These are phyloP conservation scores for Biscutella laevigata DNA, from an alignment of 441 rosid species.

Conservation along the genomic window DNA sequence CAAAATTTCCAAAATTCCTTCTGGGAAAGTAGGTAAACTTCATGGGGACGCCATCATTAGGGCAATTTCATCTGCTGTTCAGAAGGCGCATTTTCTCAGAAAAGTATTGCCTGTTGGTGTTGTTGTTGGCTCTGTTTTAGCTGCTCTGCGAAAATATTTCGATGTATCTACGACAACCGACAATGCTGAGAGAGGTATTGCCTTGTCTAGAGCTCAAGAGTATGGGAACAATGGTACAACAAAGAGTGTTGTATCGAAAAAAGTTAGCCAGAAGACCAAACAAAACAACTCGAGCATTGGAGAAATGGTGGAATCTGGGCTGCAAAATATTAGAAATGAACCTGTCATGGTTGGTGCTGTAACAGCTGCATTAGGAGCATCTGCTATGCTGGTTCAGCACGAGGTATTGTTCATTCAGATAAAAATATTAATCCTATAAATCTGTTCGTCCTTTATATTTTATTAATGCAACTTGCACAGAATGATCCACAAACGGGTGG, in stretches of 20 bases:
- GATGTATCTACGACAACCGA: constrained; percentile 40
- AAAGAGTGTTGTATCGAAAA: constrained; percentile 13
- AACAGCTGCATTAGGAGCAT: constrained; percentile 91
- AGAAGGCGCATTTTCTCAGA: constrained; percentile 55
- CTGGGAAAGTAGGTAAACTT: constrained; percentile 50
- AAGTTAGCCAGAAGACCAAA: constrained; percentile 25
- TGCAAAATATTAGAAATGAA: constrained; percentile 32
- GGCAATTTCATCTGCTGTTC: constrained; percentile 71
- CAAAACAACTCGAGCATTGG: constrained; percentile 17
- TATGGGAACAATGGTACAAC: constrained; percentile 25
- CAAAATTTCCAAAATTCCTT: constrained; percentile 14
- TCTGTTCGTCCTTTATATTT: background rate
- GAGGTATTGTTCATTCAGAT: constrained; percentile 40
- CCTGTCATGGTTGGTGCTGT: constrained; percentile 77
- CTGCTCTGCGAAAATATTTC: constrained; percentile 73
- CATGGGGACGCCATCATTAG: constrained; percentile 48
- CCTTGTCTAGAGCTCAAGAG: constrained; percentile 20
- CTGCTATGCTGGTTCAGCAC: constrained; percentile 63
- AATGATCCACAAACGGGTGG: constrained; percentile 29
- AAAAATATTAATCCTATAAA: background rate
- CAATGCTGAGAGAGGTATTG: constrained; percentile 25
- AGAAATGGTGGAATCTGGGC: constrained; percentile 30
- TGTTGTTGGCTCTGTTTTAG: constrained; percentile 81
- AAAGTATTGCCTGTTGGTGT: constrained; percentile 79
- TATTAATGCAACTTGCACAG: constrained; percentile 25